A percentile compares a stretch with the other conserved stretches of the same genome.
Conservation (phyloP, 169 alveolate genomes). For the Plasmodium ovale region DNA sequence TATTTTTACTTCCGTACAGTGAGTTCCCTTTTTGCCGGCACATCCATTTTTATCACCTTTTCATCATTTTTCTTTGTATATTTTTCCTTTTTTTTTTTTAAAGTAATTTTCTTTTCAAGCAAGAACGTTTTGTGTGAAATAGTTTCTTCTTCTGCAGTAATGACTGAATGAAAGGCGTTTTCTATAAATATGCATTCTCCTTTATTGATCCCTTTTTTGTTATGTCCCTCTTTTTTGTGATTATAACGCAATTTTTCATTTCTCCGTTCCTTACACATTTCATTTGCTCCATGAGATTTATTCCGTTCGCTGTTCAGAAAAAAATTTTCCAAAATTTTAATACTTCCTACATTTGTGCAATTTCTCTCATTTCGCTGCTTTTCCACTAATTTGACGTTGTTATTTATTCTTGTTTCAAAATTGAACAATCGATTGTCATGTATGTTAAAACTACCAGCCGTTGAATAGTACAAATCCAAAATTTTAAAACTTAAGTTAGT, state of each 20-base stretch:
- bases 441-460: slow-evolving; percentile 5
- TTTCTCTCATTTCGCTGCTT: slow-evolving; percentile 4
- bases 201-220: not conserved
- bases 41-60: not conserved
- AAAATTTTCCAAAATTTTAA: slow-evolving; percentile 17
- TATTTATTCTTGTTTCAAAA: not conserved
- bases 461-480: slow-evolving; percentile 32
- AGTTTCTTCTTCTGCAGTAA: not conserved
- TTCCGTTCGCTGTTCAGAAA: slow-evolving; percentile 1
- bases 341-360: slow-evolving; percentile 11
- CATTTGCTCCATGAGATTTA: not conserved
- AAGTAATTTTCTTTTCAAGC: not conserved
- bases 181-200: slow-evolving; percentile 11
- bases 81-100: not conserved
- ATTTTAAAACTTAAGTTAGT: slow-evolving; percentile 15
- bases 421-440: not conserved
- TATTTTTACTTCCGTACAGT: no score
- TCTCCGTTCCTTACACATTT: not conserved
- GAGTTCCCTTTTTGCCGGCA: no score
- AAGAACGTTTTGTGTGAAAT: not conserved
- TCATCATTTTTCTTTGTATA: not conserved
- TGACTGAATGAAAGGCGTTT: slow-evolving; percentile 20
- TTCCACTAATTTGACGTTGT: not conserved
- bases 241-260: not conserved
- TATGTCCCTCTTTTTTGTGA: not conserved